Base-by-base conservation (phyloP, 768 basidiomycete genomes). In the Agrocybe pediades region DNA sequence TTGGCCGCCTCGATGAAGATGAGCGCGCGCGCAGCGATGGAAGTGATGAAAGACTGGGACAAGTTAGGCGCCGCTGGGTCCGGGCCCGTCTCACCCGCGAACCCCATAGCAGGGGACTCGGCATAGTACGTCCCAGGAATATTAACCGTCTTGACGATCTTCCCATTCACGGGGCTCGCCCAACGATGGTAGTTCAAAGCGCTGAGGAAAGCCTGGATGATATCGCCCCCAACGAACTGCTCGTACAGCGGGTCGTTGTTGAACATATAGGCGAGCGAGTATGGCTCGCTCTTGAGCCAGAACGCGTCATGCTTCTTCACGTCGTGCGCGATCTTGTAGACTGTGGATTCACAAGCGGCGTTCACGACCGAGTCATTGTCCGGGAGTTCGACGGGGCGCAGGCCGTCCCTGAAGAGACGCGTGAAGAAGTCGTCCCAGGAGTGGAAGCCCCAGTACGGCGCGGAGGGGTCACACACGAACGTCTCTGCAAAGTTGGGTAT, bases 401-500 rank as follows among this genome's bases (percentile, higher is more conserved):
- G n/a, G 6, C 48, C 48, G 5, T 13, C 19, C 16, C 39, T 40
- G 48, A 49, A 49, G 16, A 16, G 6, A 15, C 48, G 33, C 3
- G 48, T 49, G 39, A 49, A 49, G 48, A 49, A 49, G 39, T 49
- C 23, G 39, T 49, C 48, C 48, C 48, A 41, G 9, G 48, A 49
- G 21, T 19, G 11, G 24, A 49, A 49, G 4, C 48, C 48, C 7
- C 23, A 26, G 24, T 40, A 19, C 9, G 48, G 48, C n/a, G 9
- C 15, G 21, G 13, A 7, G 3, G 48, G 48, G n/a, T 49, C 48
- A 40, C 48, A 49, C 8, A 49, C 17, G 24, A 15, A 49, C 0
- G 39, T 41, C 15, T 49, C 40, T 16, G 19, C 21, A 25, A 49
- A 49, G 16, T 26, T 27, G 3, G 39, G 48, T 24, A 49, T 40